Base-by-base conservation (phyloP, 345 rosid genomes). In the Cardamine occulta region DNA sequence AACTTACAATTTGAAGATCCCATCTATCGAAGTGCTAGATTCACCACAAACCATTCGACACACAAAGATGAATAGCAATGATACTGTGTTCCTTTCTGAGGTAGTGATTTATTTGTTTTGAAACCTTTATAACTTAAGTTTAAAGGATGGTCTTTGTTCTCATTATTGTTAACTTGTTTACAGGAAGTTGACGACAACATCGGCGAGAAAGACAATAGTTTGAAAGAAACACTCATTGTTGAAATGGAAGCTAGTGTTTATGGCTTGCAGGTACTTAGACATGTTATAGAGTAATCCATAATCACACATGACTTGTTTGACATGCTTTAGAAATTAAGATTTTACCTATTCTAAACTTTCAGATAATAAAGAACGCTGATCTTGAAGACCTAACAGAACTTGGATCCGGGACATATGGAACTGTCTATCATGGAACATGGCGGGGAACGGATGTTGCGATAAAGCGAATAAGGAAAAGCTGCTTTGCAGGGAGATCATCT, bases 361-460 rank as follows among this genome's bases (percentile, higher is more conserved):
- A 89, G 93, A 84, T 84, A 42, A 85, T 88, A 74, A 86, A 60
- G 73, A 86, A 86, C 72, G 84, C 74, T 44, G 93, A 88, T 74
- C 91, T 88, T 64, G 93, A 88, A 83, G 93, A 88, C 68, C 75
- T 82, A 35, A 81, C 73, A 54, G 91, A 86, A 74, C 60, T 88
- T 18, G 93, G 93, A 64, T 85, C 93, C 24, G 91, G 91, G 55
- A 88, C 93, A 5, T 88, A 81, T 80, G 93, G 93, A 57, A 86
- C 93, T 42, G 93, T 88, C 62, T 88, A 81, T 65, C 93, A 88
- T 77, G 93, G 93, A 51, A 85, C 80, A 80, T 88, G 93, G 91
- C 79, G 93, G 21, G 93, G 93, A 47, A 79, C 93, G 2, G 93
- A 88, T 88, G 91, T 88, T 63, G 93, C 91, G 4, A 87, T 88